These are phyloP conservation scores for Paramecium pentaurelia DNA, from an alignment of 73 alveolate species.

Conservation along the genomic window DNA sequence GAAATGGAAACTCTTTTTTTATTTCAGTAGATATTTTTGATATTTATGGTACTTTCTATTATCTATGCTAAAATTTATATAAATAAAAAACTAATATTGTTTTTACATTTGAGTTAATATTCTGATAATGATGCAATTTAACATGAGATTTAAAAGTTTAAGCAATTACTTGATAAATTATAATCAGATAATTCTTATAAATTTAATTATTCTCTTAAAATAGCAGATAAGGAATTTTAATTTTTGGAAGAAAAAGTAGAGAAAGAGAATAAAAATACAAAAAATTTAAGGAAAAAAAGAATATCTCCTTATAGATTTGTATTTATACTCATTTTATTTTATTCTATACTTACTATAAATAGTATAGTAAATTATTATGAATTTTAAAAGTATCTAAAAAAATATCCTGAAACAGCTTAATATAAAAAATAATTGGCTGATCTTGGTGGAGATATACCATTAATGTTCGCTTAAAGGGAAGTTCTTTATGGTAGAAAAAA, in stretches of 20 bases:
- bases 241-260: neutral
- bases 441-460: neutral
- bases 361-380: neutral
- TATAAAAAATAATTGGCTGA: neutral
- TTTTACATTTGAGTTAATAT: neutral
- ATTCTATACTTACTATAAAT: neutral
- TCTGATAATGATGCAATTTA: neutral
- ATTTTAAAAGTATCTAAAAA: neutral
- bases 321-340: neutral
- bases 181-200: neutral
- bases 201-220: neutral
- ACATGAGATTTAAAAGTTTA: neutral
- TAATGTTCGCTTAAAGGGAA: conserved; percentile 21
- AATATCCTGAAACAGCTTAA: neutral
- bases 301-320: neutral
- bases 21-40: neutral
- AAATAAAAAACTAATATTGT: neutral
- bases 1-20: neutral
- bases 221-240: neutral
- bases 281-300: neutral
- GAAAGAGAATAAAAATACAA: neutral
- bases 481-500: neutral
- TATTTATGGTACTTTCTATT: neutral
- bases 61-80: neutral
- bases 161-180: neutral